Percentiles rank a stretch among this genome's conserved stretches.
phyloP scores from a whole-genome alignment of 306 rosid genomes.

The Leucaena leucocephala region DNA sequence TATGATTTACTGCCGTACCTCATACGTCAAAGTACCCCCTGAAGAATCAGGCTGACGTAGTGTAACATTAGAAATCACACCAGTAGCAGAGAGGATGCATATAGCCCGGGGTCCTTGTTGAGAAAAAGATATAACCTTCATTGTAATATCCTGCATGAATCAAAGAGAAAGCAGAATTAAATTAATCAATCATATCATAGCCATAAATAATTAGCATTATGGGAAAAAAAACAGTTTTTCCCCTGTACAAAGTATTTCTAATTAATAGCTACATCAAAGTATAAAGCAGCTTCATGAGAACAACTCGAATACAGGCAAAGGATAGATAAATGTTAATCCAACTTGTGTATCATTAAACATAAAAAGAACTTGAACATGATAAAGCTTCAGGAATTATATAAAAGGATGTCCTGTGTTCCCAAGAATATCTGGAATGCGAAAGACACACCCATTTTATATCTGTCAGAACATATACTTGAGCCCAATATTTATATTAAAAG shows the following conservation, averaged over 20 bases:
- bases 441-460: background rate
- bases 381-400: background rate
- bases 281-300: background rate
- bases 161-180: slow-evolving; percentile 32
- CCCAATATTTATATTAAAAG: background rate
- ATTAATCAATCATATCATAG: slow-evolving; percentile 19
- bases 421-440: slow-evolving; percentile 1
- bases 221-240: background rate
- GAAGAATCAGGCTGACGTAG: slow-evolving; percentile 84
- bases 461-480: slow-evolving; percentile 5
- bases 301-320: slow-evolving; percentile 3
- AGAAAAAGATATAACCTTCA: slow-evolving; percentile 71
- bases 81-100: slow-evolving; percentile 78
- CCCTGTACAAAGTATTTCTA: background rate
- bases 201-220: background rate
- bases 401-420: background rate
- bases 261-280: background rate
- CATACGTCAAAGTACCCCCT: slow-evolving; percentile 71
- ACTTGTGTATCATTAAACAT: background rate
- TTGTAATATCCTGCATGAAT: slow-evolving; percentile 67
- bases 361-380: background rate
- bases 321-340: background rate
- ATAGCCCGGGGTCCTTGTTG: slow-evolving; percentile 89
- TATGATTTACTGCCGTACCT: slow-evolving; percentile 51
- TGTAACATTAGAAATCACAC: slow-evolving; percentile 72